A percentile compares a stretch with the other conserved stretches of the same genome.
These are phyloP conservation scores for Magnolia sinica DNA, from an alignment of 164 flowering plant species.

Conservation along the genomic window DNA sequence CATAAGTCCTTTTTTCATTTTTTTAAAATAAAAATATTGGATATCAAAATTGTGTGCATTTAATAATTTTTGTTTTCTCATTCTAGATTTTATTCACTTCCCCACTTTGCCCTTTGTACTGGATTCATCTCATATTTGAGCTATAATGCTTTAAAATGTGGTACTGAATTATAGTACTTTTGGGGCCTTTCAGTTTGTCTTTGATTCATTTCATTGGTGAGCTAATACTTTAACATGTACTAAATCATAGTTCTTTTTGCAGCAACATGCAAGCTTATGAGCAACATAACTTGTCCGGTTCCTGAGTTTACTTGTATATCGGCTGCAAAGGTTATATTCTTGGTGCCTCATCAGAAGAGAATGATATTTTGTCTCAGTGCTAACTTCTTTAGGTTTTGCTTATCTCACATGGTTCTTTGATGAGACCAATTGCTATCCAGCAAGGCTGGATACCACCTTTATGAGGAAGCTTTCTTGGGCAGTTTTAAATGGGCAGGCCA, in stretches of 20 bases:
- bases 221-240: neutral
- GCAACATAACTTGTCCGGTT: constrained; percentile 68
- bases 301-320: constrained; percentile 94
- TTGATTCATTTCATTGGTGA: neutral
- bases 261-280: constrained; percentile 84
- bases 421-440: neutral
- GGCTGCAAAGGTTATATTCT: constrained; percentile 63
- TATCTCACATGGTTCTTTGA: neutral
- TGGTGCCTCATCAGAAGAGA: neutral
- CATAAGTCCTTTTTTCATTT: too few species aligned
- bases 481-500: neutral
- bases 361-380: neutral
- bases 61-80: neutral
- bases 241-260: constrained; percentile 28
- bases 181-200: neutral
- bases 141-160: neutral
- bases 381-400: neutral
- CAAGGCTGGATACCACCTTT: neutral
- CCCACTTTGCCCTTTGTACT: neutral
- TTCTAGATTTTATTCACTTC: neutral
- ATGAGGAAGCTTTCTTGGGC: neutral
- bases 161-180: too few species aligned
- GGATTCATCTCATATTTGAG: neutral
- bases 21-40: too few species aligned
- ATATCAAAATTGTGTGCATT: neutral